Conservation (phyloP, 208 protist genomes). For the Acanthamoeba triangularis region DNA sequence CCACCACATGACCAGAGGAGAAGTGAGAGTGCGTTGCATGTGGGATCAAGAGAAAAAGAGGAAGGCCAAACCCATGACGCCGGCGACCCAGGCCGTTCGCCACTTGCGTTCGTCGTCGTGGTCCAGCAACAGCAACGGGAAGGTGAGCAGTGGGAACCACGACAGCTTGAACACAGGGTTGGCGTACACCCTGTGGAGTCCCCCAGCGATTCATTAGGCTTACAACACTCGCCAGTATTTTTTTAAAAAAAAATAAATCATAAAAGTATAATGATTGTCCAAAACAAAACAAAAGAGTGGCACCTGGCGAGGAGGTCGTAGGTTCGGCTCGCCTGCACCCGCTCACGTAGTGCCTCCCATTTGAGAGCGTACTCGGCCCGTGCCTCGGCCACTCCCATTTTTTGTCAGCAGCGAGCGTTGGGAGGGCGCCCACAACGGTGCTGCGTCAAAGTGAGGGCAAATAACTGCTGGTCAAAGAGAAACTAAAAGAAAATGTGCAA, state of each 20-base stretch:
- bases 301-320: neutral
- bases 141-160: neutral
- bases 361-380: neutral
- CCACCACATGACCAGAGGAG: neutral
- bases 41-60: neutral
- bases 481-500: neutral
- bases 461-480: neutral
- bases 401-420: neutral
- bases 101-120: conserved; percentile 7
- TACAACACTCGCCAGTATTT: conserved; percentile 93
- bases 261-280: too few species aligned
- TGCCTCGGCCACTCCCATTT: neutral
- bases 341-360: neutral
- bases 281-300: too few species aligned
- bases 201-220: conserved; percentile 85
- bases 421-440: too few species aligned
- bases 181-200: neutral
- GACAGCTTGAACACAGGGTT: conserved; percentile 7
- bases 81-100: conserved; percentile 58
- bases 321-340: neutral
- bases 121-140: neutral
- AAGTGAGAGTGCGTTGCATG: neutral
- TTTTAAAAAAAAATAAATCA: too few species aligned
- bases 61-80: conserved; percentile 12
- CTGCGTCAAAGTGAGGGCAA: too few species aligned